These are phyloP conservation scores for Colletotrichum chrysophilum DNA, from an alignment of 2,329 filamentous ascomycete genomes.

Conservation along the genomic window DNA sequence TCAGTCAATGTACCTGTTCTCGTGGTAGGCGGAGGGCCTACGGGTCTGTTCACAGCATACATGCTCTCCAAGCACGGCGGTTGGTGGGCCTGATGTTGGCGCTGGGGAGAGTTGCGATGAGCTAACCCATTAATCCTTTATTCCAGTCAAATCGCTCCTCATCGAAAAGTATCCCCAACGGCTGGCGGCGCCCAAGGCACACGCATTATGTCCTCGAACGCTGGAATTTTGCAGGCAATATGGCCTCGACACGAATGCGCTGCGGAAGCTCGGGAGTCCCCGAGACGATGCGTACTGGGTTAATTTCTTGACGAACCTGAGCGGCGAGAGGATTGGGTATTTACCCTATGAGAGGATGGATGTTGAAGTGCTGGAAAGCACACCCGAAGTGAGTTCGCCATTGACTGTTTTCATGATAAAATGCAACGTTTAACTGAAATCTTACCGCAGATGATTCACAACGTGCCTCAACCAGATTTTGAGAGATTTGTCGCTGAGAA, in stretches of 20 bases:
- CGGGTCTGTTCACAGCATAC: constrained; percentile 37
- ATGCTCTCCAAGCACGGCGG: constrained; percentile 28
- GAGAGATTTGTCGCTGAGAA: constrained; percentile 32
- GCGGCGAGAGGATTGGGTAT: constrained; percentile 9
- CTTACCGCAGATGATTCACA: constrained; percentile 42
- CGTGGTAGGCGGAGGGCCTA: constrained; percentile 39
- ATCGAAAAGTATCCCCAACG: constrained; percentile 34
- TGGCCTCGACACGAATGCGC: constrained; percentile 5
- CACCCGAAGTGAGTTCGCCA: constrained; percentile 7
- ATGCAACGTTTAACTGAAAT: background rate
- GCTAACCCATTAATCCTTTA: background rate
- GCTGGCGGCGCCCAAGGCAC: constrained; percentile 30
- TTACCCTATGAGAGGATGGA: constrained; percentile 22
- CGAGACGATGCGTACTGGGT: constrained; percentile 19
- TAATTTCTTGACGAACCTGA: constrained; percentile 17
- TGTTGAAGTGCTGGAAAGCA: constrained; percentile 6
- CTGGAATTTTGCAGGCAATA: constrained; percentile 22
- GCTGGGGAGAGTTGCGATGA: constrained; percentile 23
- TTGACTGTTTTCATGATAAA: background rate
- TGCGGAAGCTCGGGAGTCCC: constrained; percentile 4
- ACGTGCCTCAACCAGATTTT: constrained; percentile 45
- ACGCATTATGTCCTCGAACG: constrained; percentile 16
- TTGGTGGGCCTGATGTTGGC: background rate
- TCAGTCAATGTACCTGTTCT: constrained; percentile 34
- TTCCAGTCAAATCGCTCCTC: constrained; percentile 30